Evolutionary conservation across 768 basidiomycete genomes (phyloP), one percentile per base, ranked within the genome.

Genomic region (Asterophora lycoperdoides): DNA sequence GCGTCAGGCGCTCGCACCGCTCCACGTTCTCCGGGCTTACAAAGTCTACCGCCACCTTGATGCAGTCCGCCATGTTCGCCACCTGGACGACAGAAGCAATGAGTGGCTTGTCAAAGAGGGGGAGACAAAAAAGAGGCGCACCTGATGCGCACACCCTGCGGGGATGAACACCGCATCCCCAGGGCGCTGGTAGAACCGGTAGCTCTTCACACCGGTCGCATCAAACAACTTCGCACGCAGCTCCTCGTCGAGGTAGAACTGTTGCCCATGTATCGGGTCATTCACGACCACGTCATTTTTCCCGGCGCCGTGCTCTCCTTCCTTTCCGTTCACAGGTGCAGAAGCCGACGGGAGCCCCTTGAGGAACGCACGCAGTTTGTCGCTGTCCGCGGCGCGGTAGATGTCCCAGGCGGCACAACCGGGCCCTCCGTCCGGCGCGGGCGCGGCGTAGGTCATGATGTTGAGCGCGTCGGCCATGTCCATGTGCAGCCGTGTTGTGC

Each of bases 91-190:
- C 35, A 15, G 10, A 57, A 26, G 14, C 9, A 44, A 40, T 19
- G 14, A 28, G 38, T 29, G 26, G 5, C 2, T 34, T 7, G 8
- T 11, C 32, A 44, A 20, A 14, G 18, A 11, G 19, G 26, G 33
- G 34, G 29, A 32, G 29, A 34, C 0, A 44, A 10, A 30, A 5
- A 3, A 19, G 18, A 37, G 36, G 51, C 77, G 45, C 45, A 88
- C 89, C 81, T 93, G 90, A 65, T 93, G 90, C 1, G 89, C 88
- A 64, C 88, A 93, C 18, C 92, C 94, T 3, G 94, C 94, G 11
- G 94, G 94, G 52, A 98, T 92, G 65, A 96, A 93, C 10, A 98
- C 84, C 0, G 92, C 94, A 61, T 98, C 89, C 15, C 93, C 93
- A 2, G 90, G 89, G 56, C 79, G 77, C 67, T 98, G 95, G 66